phyloP scores from a whole-genome alignment of 2,329 filamentous ascomycete species.

The Venturiaceae sp. region DNA sequence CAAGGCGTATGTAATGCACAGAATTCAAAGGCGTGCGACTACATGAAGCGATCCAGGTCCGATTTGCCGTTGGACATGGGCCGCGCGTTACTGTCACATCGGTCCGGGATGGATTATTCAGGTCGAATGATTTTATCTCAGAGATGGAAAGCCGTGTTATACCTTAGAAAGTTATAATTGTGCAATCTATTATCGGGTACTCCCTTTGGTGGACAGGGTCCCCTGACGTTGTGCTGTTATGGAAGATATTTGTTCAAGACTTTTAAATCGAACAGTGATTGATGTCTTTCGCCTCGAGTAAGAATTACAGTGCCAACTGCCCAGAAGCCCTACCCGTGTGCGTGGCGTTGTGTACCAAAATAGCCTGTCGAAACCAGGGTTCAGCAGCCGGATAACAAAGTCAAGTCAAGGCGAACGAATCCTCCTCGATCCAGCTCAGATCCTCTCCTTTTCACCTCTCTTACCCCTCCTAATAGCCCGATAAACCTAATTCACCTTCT shows the following conservation, averaged over 20 bases:
- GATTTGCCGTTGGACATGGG: neutral
- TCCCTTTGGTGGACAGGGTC: neutral
- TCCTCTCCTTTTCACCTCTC: neutral
- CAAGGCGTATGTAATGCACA: neutral
- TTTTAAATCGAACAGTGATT: neutral
- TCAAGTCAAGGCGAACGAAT: neutral
- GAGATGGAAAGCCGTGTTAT: neutral
- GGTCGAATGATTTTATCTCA: neutral
- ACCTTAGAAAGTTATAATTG: neutral
- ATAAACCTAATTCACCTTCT: neutral
- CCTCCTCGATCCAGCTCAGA: neutral
- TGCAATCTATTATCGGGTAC: neutral
- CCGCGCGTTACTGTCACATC: neutral
- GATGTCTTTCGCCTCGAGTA: neutral
- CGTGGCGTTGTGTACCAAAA: neutral
- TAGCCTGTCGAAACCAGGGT: neutral
- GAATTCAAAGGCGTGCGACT: neutral
- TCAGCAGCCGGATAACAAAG: neutral
- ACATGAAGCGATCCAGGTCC: neutral
- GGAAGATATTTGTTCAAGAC: neutral
- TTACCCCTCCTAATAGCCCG: neutral
- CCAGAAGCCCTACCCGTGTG: neutral
- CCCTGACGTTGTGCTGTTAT: neutral
- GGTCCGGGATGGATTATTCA: neutral
- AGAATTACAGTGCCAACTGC: neutral